phyloP scores from a whole-genome alignment of 75 land plant genomes.

The Larix kaempferi region DNA sequence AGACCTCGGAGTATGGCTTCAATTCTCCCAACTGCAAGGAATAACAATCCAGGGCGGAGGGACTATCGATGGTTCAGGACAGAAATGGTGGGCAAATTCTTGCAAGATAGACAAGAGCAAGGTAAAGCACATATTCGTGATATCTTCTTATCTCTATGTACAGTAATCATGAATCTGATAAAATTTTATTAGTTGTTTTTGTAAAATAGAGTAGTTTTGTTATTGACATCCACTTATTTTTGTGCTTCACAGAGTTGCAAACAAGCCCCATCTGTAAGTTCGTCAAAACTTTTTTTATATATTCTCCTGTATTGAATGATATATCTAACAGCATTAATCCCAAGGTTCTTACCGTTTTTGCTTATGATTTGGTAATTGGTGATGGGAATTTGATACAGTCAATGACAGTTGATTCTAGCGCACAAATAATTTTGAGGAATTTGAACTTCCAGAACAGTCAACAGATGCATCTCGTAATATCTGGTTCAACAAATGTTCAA shows the following conservation, averaged over 20 bases:
- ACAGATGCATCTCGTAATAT: conserved; percentile 75
- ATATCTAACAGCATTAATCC: background rate
- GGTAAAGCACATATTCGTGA: background rate
- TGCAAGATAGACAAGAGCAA: conserved; percentile 30
- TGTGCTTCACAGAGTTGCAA: conserved; percentile 45
- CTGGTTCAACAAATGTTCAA: conserved; percentile 39
- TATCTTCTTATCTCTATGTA: no score
- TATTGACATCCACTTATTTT: background rate
- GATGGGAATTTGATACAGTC: conserved; percentile 44
- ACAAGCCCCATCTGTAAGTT: conserved; percentile 62
- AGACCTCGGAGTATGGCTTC: conserved; percentile 18
- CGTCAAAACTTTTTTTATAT: background rate
- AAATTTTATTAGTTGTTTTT: background rate
- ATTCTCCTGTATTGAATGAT: background rate
- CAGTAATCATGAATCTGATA: no score
- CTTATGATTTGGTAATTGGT: background rate
- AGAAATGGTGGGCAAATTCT: conserved; percentile 39
- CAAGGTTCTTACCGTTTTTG: background rate
- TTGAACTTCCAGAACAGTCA: conserved; percentile 67
- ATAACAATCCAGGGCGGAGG: conserved; percentile 34
- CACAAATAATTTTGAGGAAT: conserved; percentile 46
- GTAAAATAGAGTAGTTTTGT: background rate
- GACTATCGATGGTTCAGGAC: conserved; percentile 34
- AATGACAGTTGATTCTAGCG: conserved; percentile 51
- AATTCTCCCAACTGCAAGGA: conserved; percentile 19